Conservation (phyloP, 768 basidiomycete species). For the Tulasnella sp. region DNA sequence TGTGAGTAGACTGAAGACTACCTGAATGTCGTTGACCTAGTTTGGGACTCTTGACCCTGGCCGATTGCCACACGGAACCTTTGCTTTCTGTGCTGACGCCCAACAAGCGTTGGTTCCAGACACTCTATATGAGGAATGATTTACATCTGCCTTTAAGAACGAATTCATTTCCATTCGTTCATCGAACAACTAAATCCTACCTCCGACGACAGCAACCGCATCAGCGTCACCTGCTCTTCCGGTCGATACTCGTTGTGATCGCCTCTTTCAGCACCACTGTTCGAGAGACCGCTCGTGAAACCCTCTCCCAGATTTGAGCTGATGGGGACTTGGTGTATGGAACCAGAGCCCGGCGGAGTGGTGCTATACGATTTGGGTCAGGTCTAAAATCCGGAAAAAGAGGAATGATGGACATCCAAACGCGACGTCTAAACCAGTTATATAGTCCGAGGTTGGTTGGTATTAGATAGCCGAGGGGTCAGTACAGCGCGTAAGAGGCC, state of each 20-base stretch:
- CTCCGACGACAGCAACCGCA: not conserved
- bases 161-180: slow-evolving; percentile 60
- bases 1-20: too few species aligned
- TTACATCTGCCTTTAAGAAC: slow-evolving; percentile 54
- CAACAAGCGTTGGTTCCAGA: not conserved
- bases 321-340: slow-evolving; percentile 62
- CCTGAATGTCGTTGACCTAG: too few species aligned
- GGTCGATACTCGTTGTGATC: too few species aligned
- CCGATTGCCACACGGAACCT: slow-evolving; percentile 51
- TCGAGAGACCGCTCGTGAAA: slow-evolving; percentile 47
- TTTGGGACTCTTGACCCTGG: too few species aligned
- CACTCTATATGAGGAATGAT: not conserved
- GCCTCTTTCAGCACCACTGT: slow-evolving; percentile 33
- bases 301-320: slow-evolving; percentile 75
- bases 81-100: slow-evolving; percentile 53
- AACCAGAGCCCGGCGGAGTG: slow-evolving; percentile 71
- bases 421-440: slow-evolving; percentile 78
- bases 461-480: slow-evolving; percentile 79
- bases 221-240: slow-evolving; percentile 59
- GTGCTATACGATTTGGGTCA: not conserved
- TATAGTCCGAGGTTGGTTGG: slow-evolving; percentile 63
- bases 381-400: not conserved
- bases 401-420: slow-evolving; percentile 51
- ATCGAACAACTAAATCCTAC: slow-evolving; percentile 67
- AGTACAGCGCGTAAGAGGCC: slow-evolving; percentile 72